Evolutionary conservation across 2,329 filamentous ascomycete species (phyloP).

Genomic region (Bipolaris bicolor): DNA sequence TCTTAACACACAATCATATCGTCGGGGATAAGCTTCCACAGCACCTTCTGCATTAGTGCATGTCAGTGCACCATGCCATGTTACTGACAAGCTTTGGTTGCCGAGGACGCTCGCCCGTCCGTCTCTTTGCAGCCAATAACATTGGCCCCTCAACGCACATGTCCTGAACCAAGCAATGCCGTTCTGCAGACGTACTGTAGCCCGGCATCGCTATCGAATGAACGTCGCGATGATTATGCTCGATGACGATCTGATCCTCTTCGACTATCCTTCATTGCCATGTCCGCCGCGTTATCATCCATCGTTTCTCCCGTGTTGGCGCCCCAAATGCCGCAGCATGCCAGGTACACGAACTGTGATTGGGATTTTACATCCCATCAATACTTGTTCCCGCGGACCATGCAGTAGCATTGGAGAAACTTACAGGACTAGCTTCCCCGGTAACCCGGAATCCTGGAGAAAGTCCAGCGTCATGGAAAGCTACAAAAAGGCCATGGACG

Average conservation of each 20-base stretch:
- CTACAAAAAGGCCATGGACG: constrained; percentile 30
- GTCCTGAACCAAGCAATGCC: constrained; percentile 2
- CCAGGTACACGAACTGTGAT: constrained; percentile 22
- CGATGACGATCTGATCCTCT: constrained; percentile 14
- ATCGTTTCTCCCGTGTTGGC: constrained; percentile 10
- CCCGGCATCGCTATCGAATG: constrained; percentile 10
- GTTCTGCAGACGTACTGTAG: constrained; percentile 1
- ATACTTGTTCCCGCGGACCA: constrained; percentile 31
- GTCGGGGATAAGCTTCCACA: constrained; percentile 44
- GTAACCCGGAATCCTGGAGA: constrained; percentile 9
- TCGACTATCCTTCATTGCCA: constrained; percentile 9
- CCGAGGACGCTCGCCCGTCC: not conserved
- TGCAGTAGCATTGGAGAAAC: constrained; percentile 18
- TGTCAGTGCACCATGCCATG: not conserved
- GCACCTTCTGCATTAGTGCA: constrained; percentile 14
- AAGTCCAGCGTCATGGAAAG: not conserved
- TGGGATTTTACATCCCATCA: constrained; percentile 14
- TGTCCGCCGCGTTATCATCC: constrained; percentile 5
- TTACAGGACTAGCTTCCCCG: constrained; percentile 10
- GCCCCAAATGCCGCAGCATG: constrained; percentile 24
- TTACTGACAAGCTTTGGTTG: constrained; percentile 9
- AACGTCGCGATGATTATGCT: constrained; percentile 3
- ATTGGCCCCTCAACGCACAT: constrained; percentile 12
- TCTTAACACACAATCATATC: not conserved
- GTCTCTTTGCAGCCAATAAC: constrained; percentile 10